Evolutionary conservation across 2,329 filamentous ascomycete genomes (phyloP).

Genomic region (Penicillium sp.): DNA sequence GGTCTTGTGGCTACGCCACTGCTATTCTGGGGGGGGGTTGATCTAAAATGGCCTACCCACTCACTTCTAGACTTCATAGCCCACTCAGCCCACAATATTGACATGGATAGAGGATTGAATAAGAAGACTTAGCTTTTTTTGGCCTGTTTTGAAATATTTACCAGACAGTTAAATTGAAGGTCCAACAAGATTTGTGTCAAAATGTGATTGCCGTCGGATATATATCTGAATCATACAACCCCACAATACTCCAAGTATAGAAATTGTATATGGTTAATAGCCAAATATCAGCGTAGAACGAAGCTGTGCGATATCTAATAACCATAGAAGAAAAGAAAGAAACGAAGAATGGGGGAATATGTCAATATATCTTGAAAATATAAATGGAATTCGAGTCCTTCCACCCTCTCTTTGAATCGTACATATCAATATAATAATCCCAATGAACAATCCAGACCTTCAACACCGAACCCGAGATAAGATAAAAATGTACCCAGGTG

Average conservation of each 20-base stretch:
- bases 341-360: neutral
- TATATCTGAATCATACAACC: neutral
- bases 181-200: neutral
- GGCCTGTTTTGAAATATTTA: neutral
- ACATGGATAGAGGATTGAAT: neutral
- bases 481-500: neutral
- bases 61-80: neutral
- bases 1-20: slow-evolving; percentile 4
- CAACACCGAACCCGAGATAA: neutral
- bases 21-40: slow-evolving; percentile 1
- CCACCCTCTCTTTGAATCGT: neutral
- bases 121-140: neutral
- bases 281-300: neutral
- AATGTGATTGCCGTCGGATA: neutral
- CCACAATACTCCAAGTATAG: neutral
- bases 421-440: neutral
- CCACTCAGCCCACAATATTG: neutral
- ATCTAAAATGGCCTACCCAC: neutral
- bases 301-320: neutral
- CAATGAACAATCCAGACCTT: neutral
- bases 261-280: neutral
- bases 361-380: neutral
- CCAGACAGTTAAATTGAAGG: no score
- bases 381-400: neutral
- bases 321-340: no score